phyloP scores from a whole-genome alignment of 75 land plant genomes.

The Adiantum capillusveneris region DNA sequence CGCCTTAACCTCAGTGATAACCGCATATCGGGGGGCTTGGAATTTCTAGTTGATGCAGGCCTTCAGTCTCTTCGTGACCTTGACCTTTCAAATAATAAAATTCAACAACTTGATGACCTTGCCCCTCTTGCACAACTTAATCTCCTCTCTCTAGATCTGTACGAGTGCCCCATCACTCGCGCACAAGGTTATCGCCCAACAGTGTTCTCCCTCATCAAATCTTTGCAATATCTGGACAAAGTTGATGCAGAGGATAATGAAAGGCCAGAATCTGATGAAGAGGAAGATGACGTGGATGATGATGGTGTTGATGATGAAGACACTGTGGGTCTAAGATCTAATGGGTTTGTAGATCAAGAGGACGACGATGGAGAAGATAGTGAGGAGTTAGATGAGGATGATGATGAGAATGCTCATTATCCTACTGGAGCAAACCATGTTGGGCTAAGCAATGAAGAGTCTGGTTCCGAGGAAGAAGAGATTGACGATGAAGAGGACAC shows the following conservation, averaged over 20 bases:
- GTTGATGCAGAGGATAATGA: constrained; percentile 66
- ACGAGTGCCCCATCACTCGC: constrained; percentile 86
- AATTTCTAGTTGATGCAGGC: constrained; percentile 70
- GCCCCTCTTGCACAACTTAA: constrained; percentile 58
- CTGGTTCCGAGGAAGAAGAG: constrained; percentile 26
- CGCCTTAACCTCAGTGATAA: constrained; percentile 76
- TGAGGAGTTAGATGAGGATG: constrained; percentile 48
- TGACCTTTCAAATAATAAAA: constrained; percentile 84
- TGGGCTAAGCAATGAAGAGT: neutral
- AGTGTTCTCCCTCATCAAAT: constrained; percentile 65
- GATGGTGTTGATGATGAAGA: constrained; percentile 55
- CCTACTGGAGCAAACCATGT: neutral
- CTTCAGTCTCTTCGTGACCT: constrained; percentile 68
- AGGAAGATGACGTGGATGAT: constrained; percentile 77
- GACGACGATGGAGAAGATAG: constrained; percentile 21
- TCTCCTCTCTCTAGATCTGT: constrained; percentile 73
- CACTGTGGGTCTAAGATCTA: constrained; percentile 47
- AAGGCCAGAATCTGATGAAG: constrained; percentile 79
- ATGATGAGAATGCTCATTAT: constrained; percentile 14
- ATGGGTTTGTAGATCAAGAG: constrained; percentile 54
- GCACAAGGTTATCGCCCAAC: constrained; percentile 52
- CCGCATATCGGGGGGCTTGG: constrained; percentile 80
- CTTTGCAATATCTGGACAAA: constrained; percentile 71
- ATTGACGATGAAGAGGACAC: constrained; percentile 23
- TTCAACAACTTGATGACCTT: constrained; percentile 66